Evolutionary conservation across 257 asterid species (phyloP).

Genomic region (Nicotiana tomentosiformis): DNA sequence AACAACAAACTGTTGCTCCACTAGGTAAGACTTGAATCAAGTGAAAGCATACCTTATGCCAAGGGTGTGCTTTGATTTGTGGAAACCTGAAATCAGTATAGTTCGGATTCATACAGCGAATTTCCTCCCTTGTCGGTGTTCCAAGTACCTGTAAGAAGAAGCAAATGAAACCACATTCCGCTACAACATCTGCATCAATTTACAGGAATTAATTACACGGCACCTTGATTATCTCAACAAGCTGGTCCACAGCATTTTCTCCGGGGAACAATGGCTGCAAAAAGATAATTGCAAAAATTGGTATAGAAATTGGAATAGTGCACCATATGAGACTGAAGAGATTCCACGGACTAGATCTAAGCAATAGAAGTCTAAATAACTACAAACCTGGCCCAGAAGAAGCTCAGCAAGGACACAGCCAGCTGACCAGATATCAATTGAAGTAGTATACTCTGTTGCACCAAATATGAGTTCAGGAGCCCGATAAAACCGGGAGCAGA

Average conservation of each 20-base stretch:
- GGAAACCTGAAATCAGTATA: constrained; percentile 91
- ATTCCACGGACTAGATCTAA: background rate
- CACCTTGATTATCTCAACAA: constrained; percentile 95
- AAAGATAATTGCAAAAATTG: constrained; percentile 9
- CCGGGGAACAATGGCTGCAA: constrained; percentile 90
- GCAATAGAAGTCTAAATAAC: background rate
- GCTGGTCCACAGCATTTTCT: constrained; percentile 96
- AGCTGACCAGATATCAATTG: constrained; percentile 98
- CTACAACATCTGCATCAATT: constrained; percentile 5
- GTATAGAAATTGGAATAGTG: constrained; percentile 15
- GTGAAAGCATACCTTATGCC: constrained; percentile 72
- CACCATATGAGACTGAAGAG: background rate
- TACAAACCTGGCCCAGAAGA: constrained; percentile 80
- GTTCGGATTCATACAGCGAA: constrained; percentile 95
- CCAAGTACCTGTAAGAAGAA: constrained; percentile 76
- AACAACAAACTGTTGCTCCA: background rate
- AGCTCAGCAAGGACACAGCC: constrained; percentile 97
- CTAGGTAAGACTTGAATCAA: background rate
- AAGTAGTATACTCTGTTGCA: constrained; percentile 84
- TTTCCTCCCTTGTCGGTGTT: constrained; percentile 91
- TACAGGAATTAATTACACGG: constrained; percentile 1
- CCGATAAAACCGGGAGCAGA: constrained; percentile 92
- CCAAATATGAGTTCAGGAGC: constrained; percentile 99
- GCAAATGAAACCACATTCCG: constrained; percentile 11
- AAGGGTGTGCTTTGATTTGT: constrained; percentile 89